Evolutionary conservation across 2,329 filamentous ascomycete genomes (phyloP).

Genomic region (Aspergillus ibericus): DNA sequence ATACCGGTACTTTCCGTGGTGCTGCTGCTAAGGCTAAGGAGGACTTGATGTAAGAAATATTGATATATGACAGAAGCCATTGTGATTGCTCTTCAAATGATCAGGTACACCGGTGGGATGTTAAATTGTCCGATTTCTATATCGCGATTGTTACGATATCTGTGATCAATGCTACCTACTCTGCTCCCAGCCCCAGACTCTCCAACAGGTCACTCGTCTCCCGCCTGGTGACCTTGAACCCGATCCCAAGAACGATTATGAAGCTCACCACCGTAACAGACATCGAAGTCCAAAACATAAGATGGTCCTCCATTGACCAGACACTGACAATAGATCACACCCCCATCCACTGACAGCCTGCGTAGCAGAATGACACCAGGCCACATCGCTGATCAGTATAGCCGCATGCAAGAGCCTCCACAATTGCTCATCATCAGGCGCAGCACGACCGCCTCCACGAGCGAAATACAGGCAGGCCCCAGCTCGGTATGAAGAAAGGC

Average conservation of each 20-base stretch:
- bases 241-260: neutral
- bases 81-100: too few relatives aligned
- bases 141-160: too few relatives aligned
- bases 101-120: too few relatives aligned
- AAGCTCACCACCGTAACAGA: neutral
- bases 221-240: too few relatives aligned
- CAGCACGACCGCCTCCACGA: neutral
- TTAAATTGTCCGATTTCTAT: too few relatives aligned
- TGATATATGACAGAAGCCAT: too few relatives aligned
- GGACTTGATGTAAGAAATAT: too few relatives aligned
- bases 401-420: neutral
- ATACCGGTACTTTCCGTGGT: too few relatives aligned
- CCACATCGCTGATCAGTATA: neutral
- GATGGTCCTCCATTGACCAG: neutral
- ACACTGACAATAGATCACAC: neutral
- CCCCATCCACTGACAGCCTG: neutral
- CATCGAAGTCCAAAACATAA: neutral
- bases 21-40: too few relatives aligned
- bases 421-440: neutral
- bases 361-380: neutral
- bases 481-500: neutral
- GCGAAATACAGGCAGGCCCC: neutral
- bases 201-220: too few relatives aligned
- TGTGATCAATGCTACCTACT: too few relatives aligned
- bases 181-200: too few relatives aligned